Evolutionary conservation across 768 basidiomycete genomes (phyloP), one percentile per base, ranked within the genome.

Genomic region (Kwoniella botswanensis): DNA sequence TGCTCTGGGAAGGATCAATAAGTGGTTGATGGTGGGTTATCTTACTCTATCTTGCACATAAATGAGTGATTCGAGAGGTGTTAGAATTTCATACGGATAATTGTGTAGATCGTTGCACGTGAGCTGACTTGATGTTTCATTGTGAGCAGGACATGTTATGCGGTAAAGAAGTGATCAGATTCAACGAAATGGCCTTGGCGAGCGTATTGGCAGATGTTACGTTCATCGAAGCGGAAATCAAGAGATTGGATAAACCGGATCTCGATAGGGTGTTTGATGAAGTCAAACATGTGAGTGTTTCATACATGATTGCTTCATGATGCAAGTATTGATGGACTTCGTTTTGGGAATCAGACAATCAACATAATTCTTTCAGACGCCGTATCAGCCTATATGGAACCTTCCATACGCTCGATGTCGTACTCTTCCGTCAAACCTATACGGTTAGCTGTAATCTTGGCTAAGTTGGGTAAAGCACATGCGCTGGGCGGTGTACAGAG

Each of bases 161-260:
- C 58, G 75, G 75, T 0, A 76, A 72, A 3, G 90, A 91, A 69
- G 88, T 94, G 26, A 85, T 86, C 9, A 87, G 87, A 85, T 88
- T 95, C 86, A 98, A 96, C 77, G 94, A 98, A 77, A 91, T 92
- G 76, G 94, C 92, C 1, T 87, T 97, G 54, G 88, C 90, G 42
- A 96, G 95, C 74, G 87, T 98, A 60, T 85, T 92, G 64, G 88
- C 91, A 58, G 95, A 98, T 80, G 88, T 94, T 70, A 89, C 90
- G 68, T 97, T 95, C 82, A 86, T 98, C 64, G 93, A 96, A 73
- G 89, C 89, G n/a, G 92, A 94, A 76, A 88, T 95, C 74, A 89
- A 88, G 75, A 86, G 89, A 56, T 90, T 91, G 65, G 92, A 90
- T 22, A 87, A 91, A 76, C 85, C 87, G 1, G 89, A 92, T 80